These are phyloP conservation scores for Curvularia eragrostidis DNA, from an alignment of 2,329 filamentous ascomycete genomes.

Conservation along the genomic window DNA sequence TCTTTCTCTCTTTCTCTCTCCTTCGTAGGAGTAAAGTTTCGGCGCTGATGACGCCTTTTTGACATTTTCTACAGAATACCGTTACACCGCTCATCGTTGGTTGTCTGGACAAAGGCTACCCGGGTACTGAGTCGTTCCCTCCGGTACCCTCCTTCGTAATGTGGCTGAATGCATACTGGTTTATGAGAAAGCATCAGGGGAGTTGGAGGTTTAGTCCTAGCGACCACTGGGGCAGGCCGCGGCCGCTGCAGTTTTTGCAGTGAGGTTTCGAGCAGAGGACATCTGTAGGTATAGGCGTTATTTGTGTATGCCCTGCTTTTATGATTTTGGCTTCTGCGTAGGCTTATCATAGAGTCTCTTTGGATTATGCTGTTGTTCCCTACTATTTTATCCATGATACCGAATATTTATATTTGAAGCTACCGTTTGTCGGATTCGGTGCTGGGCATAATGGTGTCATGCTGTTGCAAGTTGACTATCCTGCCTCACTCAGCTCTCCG, in stretches of 20 bases:
- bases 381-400: background rate
- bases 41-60: background rate
- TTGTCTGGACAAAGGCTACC: slow-evolving; percentile 42
- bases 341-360: background rate
- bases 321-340: background rate
- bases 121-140: slow-evolving; percentile 43
- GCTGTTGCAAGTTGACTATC: background rate
- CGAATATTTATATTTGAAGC: too few relatives aligned
- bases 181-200: slow-evolving; percentile 36
- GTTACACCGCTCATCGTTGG: slow-evolving; percentile 46
- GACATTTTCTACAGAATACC: slow-evolving; percentile 10
- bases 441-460: too few relatives aligned
- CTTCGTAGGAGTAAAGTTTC: background rate
- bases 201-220: slow-evolving; percentile 49
- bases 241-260: slow-evolving; percentile 23
- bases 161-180: slow-evolving; percentile 45
- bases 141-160: slow-evolving; percentile 45
- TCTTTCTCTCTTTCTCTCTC: too few relatives aligned
- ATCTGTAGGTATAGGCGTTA: background rate
- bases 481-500: background rate
- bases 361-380: background rate
- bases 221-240: slow-evolving; percentile 40
- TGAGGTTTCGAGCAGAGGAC: background rate
- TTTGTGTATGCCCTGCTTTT: background rate
- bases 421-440: background rate